These are phyloP conservation scores for Neocucurbitaria cava DNA, from an alignment of 2,329 filamentous ascomycete species.

Conservation along the genomic window DNA sequence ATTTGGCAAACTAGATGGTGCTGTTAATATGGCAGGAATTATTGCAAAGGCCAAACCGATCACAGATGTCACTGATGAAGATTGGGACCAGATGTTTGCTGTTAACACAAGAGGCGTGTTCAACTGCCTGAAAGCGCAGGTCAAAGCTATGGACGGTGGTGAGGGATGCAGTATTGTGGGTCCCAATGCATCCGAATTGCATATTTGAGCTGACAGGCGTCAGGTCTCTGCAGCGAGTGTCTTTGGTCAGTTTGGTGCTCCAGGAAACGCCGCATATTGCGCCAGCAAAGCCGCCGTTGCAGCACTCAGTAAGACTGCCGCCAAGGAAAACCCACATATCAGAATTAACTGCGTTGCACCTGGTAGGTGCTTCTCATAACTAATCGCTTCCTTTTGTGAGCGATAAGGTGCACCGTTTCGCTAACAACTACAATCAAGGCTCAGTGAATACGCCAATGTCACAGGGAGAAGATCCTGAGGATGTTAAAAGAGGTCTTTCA, in stretches of 20 bases:
- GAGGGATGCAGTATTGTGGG: constrained; percentile 24
- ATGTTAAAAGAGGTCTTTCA: constrained; percentile 21
- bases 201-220: neutral
- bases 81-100: constrained; percentile 47
- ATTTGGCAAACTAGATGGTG: constrained; percentile 47
- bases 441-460: constrained; percentile 27
- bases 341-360: constrained; percentile 29
- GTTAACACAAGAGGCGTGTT: constrained; percentile 48
- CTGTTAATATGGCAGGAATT: constrained; percentile 52
- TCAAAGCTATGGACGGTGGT: constrained; percentile 19
- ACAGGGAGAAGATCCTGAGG: constrained; percentile 19
- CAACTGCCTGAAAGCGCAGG: constrained; percentile 30
- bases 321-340: constrained; percentile 33
- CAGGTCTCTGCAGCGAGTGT: constrained; percentile 36
- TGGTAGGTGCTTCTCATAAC: constrained; percentile 3
- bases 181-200: neutral
- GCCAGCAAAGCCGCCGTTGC: constrained; percentile 45
- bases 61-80: constrained; percentile 34
- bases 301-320: constrained; percentile 39
- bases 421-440: constrained; percentile 4
- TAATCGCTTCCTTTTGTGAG: too few relatives aligned
- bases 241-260: constrained; percentile 30
- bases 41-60: constrained; percentile 24
- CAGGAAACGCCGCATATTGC: constrained; percentile 32
- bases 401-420: too few relatives aligned